Conservation (phyloP, 192 early-diverging fungal species). For the Coemansia sp. region DNA sequence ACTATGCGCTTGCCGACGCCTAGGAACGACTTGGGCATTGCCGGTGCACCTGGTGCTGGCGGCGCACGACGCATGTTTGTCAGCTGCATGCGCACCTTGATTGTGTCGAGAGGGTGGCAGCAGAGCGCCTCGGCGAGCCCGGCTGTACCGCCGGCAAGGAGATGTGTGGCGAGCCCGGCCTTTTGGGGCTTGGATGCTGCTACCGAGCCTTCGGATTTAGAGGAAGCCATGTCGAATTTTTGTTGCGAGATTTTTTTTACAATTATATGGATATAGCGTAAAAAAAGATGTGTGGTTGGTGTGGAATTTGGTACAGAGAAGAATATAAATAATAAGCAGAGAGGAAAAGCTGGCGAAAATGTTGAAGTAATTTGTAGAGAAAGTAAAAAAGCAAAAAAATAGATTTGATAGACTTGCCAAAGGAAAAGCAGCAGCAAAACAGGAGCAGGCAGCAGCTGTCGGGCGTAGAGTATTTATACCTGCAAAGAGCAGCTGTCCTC, state of each 20-base stretch:
- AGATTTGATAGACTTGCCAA: background rate
- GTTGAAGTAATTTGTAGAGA: no score
- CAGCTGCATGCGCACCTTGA: conserved; percentile 97
- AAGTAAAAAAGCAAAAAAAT: no score
- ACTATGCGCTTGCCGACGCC: conserved; percentile 83
- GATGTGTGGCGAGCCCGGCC: conserved; percentile 72
- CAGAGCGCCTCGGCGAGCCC: conserved; percentile 87
- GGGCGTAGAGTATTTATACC: background rate
- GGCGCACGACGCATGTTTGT: conserved; percentile 56
- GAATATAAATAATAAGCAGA: no score
- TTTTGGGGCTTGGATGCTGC: conserved; percentile 12
- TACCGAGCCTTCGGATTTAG: background rate
- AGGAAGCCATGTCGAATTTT: background rate
- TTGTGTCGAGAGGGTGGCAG: conserved; percentile 95
- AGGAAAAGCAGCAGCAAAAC: background rate
- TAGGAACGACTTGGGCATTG: conserved; percentile 62
- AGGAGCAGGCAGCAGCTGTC: no score
- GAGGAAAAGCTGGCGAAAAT: no score
- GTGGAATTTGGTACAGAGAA: background rate
- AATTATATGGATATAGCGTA: background rate
- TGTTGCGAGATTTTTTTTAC: no score
- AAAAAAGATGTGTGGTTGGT: background rate
- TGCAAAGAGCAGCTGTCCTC: background rate
- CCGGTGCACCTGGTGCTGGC: conserved; percentile 2
- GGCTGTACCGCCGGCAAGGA: conserved; percentile 85